A percentile compares a stretch with the other conserved stretches of the same genome.
Evolutionary conservation across 139 green algal species (phyloP).

Genomic region (Chlamydomonas urium): DNA sequence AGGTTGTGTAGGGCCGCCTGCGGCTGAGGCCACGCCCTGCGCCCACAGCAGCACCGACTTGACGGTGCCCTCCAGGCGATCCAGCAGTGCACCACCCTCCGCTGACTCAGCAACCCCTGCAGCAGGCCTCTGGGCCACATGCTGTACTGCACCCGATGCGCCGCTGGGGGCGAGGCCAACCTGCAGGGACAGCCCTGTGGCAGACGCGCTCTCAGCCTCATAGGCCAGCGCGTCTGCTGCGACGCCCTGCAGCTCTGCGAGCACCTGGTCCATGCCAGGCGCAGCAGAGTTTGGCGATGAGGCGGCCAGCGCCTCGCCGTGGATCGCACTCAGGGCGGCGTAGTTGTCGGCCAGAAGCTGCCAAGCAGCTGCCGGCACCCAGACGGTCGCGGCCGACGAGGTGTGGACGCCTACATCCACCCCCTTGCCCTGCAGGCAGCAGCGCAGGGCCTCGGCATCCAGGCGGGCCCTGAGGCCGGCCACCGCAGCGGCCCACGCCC

Average conservation of each 20-base stretch:
- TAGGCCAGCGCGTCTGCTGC: too few relatives aligned
- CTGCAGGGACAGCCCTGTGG: too few relatives aligned
- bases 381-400: too few relatives aligned
- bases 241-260: too few relatives aligned
- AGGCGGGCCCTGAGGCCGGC: constrained; percentile 9
- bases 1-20: too few relatives aligned
- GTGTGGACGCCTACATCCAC: not conserved
- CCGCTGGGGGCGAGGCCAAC: too few relatives aligned
- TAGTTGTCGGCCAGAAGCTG: not conserved
- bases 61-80: constrained; percentile 38
- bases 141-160: too few relatives aligned
- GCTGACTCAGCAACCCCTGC: too few relatives aligned
- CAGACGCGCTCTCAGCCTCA: too few relatives aligned
- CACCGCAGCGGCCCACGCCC: not conserved
- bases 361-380: constrained; percentile 4
- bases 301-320: not conserved
- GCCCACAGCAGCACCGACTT: constrained; percentile 61
- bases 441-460: constrained; percentile 1
- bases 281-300: not conserved
- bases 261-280: too few relatives aligned
- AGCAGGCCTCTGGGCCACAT: too few relatives aligned
- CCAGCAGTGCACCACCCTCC: too few relatives aligned
- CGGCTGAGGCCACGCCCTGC: constrained; percentile 30
- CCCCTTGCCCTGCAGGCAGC: not conserved
- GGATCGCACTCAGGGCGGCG: not conserved